Percentiles rank a stretch among this genome's conserved stretches.
Evolutionary conservation across 495 filamentous ascomycete genomes (phyloP).

Genomic region (Hypoxylon crocopeplum): DNA sequence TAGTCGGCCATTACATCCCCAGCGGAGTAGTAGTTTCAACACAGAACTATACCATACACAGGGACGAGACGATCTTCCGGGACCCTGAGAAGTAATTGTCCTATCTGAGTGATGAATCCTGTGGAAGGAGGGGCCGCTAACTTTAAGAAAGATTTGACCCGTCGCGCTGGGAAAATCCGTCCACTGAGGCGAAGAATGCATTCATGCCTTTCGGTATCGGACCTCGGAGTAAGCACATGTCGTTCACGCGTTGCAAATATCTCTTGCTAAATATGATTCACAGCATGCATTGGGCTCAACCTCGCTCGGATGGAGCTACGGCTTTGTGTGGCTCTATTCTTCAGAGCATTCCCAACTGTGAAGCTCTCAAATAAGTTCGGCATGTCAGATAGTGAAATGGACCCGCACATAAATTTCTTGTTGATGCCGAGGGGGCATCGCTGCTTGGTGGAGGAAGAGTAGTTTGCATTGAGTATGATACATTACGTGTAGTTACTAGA

Average conservation of each 20-base stretch:
- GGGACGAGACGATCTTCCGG: slow-evolving; percentile 37
- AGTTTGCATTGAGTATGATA: neutral
- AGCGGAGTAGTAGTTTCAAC: slow-evolving; percentile 34
- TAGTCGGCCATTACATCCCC: slow-evolving; percentile 41
- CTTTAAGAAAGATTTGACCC: slow-evolving; percentile 18
- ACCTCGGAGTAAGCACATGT: slow-evolving; percentile 26
- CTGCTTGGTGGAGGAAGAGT: slow-evolving; percentile 46
- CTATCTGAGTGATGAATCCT: neutral
- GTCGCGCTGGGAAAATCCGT: slow-evolving; percentile 35
- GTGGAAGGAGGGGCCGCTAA: neutral
- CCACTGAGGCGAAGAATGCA: slow-evolving; percentile 55
- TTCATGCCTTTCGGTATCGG: slow-evolving; percentile 59
- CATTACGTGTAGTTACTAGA: too few species aligned
- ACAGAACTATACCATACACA: slow-evolving; percentile 47
- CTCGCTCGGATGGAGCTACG: slow-evolving; percentile 33
- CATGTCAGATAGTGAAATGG: slow-evolving; percentile 52
- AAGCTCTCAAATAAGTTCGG: slow-evolving; percentile 35
- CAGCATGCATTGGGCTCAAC: slow-evolving; percentile 40
- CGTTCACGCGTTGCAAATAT: neutral
- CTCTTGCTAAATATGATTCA: neutral
- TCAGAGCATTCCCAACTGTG: slow-evolving; percentile 28
- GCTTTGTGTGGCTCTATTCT: slow-evolving; percentile 23
- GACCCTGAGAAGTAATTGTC: slow-evolving; percentile 30
- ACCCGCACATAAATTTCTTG: slow-evolving; percentile 47
- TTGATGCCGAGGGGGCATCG: slow-evolving; percentile 49